Percentiles rank a stretch among this genome's conserved stretches.
Evolutionary conservation across 2,329 filamentous ascomycete species (phyloP).

Genomic region (Trichophyton rubrum): DNA sequence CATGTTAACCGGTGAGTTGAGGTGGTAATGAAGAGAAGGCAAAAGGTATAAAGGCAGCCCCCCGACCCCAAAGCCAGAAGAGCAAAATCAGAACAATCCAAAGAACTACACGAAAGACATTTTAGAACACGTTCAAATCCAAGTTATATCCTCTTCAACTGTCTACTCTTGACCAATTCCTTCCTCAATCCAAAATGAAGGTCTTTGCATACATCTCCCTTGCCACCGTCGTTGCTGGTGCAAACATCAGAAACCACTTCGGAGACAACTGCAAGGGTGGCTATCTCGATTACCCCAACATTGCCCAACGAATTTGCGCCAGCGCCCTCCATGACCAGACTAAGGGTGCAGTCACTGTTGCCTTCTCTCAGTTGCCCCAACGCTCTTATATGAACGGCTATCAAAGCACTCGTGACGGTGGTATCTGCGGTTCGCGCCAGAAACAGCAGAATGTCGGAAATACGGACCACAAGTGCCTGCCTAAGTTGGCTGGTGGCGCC

Average conservation of each 20-base stretch:
- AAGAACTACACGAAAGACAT: no score
- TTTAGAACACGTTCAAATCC: no score
- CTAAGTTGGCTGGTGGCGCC: not conserved
- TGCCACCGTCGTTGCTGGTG: not conserved
- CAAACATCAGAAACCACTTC: conserved; percentile 1
- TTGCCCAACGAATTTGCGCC: not conserved
- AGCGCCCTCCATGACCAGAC: not conserved
- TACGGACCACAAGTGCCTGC: not conserved
- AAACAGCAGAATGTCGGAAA: not conserved
- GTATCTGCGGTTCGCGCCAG: not conserved
- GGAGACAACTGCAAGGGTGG: not conserved
- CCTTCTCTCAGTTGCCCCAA: no score
- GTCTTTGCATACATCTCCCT: not conserved
- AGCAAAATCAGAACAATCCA: no score
- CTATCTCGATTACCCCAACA: not conserved
- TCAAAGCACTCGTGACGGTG: not conserved
- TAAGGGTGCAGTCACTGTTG: not conserved
- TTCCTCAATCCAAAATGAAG: not conserved
- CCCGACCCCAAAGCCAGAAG: no score
- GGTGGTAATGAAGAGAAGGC: no score
- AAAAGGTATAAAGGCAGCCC: no score
- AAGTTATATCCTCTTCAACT: no score
- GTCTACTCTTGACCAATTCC: no score
- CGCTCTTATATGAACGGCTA: not conserved
- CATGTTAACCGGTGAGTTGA: no score